Base-by-base conservation (phyloP, 805 yeast genomes). In the Wickerhamiella alocasiicola region DNA sequence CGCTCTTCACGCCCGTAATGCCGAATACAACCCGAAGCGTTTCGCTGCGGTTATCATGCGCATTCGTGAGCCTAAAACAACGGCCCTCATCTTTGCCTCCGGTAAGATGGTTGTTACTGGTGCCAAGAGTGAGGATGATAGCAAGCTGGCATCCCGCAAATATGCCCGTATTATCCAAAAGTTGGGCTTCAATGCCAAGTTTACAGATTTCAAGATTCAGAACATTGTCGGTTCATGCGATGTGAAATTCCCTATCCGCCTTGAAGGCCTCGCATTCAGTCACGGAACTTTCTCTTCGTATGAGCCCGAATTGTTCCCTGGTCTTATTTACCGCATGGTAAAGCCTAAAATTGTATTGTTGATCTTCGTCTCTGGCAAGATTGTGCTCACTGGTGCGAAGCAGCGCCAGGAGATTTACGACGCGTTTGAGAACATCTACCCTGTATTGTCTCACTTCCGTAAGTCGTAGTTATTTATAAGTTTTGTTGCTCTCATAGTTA, bases 61-160 rank as follows among this genome's bases (percentile, higher is more conserved):
- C 71, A 91, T 91, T 53, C 76, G 98, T 63, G 98, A 91, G 61
- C 98, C 98, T 13, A 91, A 91, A 62, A 91, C 98, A 1, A 91
- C 98, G 2, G 97, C 98, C 0, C 70, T 91, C 51, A 91, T 91
- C 50, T 91, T 91, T 62, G 98, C 98, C 1, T 85, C 96, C 2
- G 98, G 98, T 55, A 91, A 91, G 63, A 91, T 91, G 98, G 98
- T 91, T 51, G 98, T 91, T 12, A 91, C 97, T 23, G 98, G 98
- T 73, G 98, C 98, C 18, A 91, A 91, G 62, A 81, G 94, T 27
- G 98, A 91, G 61, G 97, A 91, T 59, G 97, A 91, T 59, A 84
- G 96, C n/a, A 91, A 91, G 61, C 71, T 91, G 49, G 98, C 98
- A 1, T 84, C 95, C 16, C 76, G 98, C 65, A 91, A 91, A 61